Evolutionary conservation across 2,329 filamentous ascomycete species (phyloP).

Genomic region (Apiospora phragmitis): DNA sequence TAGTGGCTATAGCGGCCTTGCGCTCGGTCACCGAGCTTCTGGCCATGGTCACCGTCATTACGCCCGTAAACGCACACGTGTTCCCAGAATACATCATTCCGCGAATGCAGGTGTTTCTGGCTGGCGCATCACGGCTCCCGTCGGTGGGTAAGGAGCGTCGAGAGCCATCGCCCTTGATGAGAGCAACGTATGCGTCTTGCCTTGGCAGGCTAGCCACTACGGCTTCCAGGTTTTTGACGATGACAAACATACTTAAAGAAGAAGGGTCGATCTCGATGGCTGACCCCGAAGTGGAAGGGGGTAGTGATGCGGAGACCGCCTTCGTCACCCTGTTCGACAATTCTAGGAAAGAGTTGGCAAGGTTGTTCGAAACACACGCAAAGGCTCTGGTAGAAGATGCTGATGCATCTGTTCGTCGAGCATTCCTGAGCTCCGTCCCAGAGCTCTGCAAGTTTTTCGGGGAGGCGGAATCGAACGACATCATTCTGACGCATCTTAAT

Average conservation of each 20-base stretch:
- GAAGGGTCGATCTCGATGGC: slow-evolving; percentile 78
- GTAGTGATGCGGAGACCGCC: slow-evolving; percentile 64
- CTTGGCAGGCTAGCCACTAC: slow-evolving; percentile 85
- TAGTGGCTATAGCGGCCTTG: slow-evolving; percentile 83
- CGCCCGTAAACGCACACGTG: slow-evolving; percentile 70
- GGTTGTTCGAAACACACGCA: slow-evolving; percentile 83
- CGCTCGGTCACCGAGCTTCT: slow-evolving; percentile 86
- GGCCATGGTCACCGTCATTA: slow-evolving; percentile 84
- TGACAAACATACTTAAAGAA: slow-evolving; percentile 83
- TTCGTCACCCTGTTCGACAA: slow-evolving; percentile 87
- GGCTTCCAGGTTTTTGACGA: slow-evolving; percentile 81
- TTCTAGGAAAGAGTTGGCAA: slow-evolving; percentile 78
- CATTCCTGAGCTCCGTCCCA: slow-evolving; percentile 88
- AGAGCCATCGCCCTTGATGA: slow-evolving; percentile 68
- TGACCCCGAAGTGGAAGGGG: slow-evolving; percentile 78
- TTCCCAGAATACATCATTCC: slow-evolving; percentile 69
- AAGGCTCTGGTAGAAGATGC: slow-evolving; percentile 86
- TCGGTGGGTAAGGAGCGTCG: slow-evolving; percentile 37
- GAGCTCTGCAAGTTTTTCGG: slow-evolving; percentile 95
- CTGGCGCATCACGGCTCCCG: slow-evolving; percentile 38
- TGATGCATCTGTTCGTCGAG: slow-evolving; percentile 82
- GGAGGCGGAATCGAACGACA: slow-evolving; percentile 87
- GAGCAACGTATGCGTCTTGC: slow-evolving; percentile 91
- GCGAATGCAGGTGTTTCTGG: slow-evolving; percentile 57
- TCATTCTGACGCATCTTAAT: slow-evolving; percentile 94